Percentiles rank a stretch among this genome's conserved stretches.
phyloP scores from a whole-genome alignment of 2,329 filamentous ascomycete species.

The Alternaria tenuissima region DNA sequence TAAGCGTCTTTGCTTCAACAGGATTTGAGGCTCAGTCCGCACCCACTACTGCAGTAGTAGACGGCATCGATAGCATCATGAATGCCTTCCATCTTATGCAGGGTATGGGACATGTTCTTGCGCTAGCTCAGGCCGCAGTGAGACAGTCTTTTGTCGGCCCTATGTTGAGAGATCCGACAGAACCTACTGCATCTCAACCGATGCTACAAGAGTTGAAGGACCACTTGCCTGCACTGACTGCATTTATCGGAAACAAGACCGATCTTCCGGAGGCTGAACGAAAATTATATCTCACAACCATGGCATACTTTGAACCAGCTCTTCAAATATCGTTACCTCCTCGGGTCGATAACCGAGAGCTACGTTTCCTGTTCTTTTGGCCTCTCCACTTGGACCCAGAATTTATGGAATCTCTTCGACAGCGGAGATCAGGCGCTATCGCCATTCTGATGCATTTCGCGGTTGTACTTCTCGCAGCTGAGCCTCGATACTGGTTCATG shows the following conservation, averaged over 20 bases:
- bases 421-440: conserved; percentile 46
- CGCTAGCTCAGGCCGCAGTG: conserved; percentile 28
- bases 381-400: conserved; percentile 46
- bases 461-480: conserved; percentile 44
- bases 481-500: conserved; percentile 53
- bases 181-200: conserved; percentile 38
- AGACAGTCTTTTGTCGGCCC: conserved; percentile 35
- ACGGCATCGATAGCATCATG: conserved; percentile 42
- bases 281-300: conserved; percentile 22
- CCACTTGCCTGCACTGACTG: conserved; percentile 28
- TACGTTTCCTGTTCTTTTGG: conserved; percentile 50
- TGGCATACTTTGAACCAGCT: conserved; percentile 30
- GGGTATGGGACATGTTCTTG: conserved; percentile 45
- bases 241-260: conserved; percentile 31
- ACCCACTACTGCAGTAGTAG: conserved; percentile 12
- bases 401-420: conserved; percentile 44
- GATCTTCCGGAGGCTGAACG: conserved; percentile 31
- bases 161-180: conserved; percentile 28
- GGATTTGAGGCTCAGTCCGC: conserved; percentile 32
- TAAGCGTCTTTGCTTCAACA: conserved; percentile 44
- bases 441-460: conserved; percentile 52
- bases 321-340: conserved; percentile 33
- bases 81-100: conserved; percentile 48
- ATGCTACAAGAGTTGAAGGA: conserved; percentile 35
- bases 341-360: conserved; percentile 43